A percentile compares a stretch with the other conserved stretches of the same genome.
phyloP scores from a whole-genome alignment of 2,329 filamentous ascomycete species.

The Nigrospora oryzae region DNA sequence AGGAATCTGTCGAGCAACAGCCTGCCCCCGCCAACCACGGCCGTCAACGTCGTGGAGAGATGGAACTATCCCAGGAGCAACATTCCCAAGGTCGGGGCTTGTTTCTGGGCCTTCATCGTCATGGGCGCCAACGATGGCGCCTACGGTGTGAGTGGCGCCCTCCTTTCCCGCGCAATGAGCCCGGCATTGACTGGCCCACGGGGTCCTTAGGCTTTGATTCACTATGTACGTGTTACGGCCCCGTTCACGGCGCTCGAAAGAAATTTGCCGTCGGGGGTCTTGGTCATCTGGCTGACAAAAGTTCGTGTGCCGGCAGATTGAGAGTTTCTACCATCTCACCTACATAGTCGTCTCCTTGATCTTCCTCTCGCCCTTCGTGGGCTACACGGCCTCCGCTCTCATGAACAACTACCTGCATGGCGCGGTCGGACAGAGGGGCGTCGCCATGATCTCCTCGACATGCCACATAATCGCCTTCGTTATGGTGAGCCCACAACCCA shows the following conservation, averaged over 20 bases:
- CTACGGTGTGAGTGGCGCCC: constrained; percentile 39
- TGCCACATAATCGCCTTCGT: constrained; percentile 59
- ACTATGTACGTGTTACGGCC: constrained; percentile 32
- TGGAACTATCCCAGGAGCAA: constrained; percentile 43
- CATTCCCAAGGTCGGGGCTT: constrained; percentile 36
- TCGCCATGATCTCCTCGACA: constrained; percentile 50
- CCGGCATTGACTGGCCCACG: neutral
- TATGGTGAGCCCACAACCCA: constrained; percentile 19
- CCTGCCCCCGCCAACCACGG: constrained; percentile 11
- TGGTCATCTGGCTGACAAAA: neutral
- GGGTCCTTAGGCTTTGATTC: constrained; percentile 33
- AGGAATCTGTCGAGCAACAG: neutral
- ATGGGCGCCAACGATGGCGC: constrained; percentile 52
- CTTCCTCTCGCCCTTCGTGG: constrained; percentile 36
- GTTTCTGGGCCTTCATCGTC: constrained; percentile 49
- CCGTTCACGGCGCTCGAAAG: neutral
- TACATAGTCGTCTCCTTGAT: constrained; percentile 39
- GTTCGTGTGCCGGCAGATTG: constrained; percentile 23
- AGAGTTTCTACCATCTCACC: constrained; percentile 33
- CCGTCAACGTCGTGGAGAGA: constrained; percentile 23
- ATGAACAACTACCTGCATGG: constrained; percentile 32
- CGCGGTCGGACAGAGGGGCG: constrained; percentile 53
- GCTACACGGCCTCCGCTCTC: constrained; percentile 35
- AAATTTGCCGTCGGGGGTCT: neutral
- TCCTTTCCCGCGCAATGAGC: neutral